A percentile compares a stretch with the other conserved stretches of the same genome.
Conservation (phyloP, 331 rosid species). For the Spiraea crenata region DNA sequence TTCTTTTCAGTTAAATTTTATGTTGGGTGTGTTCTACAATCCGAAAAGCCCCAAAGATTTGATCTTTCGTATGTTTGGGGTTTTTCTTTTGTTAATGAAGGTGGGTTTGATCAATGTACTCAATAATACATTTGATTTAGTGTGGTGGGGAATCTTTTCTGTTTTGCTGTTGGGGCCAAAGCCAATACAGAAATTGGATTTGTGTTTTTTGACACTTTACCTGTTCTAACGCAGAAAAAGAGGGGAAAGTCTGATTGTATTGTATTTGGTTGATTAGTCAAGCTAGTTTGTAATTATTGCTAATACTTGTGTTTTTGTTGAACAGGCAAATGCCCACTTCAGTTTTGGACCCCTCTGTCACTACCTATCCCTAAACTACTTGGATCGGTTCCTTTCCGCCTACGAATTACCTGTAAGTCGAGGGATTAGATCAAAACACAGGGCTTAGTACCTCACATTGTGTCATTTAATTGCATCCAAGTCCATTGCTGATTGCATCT, state of each 20-base stretch:
- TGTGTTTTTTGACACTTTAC: conserved; percentile 3
- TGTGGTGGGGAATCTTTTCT: conserved; percentile 7
- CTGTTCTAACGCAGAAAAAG: conserved; percentile 2
- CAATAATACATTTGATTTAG: conserved; percentile 1
- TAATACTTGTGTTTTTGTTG: conserved; percentile 15
- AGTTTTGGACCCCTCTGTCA: conserved; percentile 80
- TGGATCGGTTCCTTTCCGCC: conserved; percentile 86
- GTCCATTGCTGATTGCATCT: conserved; percentile 5
- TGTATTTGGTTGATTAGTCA: conserved; percentile 1
- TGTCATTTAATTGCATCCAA: conserved; percentile 6
- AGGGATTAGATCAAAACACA: conserved; percentile 11
- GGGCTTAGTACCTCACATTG: neutral
- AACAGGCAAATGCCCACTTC: conserved; percentile 69
- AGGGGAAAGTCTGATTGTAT: neutral
- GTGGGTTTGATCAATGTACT: neutral
- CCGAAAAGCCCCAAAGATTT: too few species aligned
- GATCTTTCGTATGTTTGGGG: neutral
- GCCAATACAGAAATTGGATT: conserved; percentile 13
- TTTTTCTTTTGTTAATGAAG: neutral
- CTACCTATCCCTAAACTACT: conserved; percentile 75
- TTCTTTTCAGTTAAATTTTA: neutral
- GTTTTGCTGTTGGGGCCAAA: conserved; percentile 16
- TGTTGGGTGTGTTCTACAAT: too few species aligned
- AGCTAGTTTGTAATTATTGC: conserved; percentile 2
- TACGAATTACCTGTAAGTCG: conserved; percentile 91